Evolutionary conservation across 108 stramenopile genomes (phyloP).

Genomic region (Mayamaea pseudoterrestris): DNA sequence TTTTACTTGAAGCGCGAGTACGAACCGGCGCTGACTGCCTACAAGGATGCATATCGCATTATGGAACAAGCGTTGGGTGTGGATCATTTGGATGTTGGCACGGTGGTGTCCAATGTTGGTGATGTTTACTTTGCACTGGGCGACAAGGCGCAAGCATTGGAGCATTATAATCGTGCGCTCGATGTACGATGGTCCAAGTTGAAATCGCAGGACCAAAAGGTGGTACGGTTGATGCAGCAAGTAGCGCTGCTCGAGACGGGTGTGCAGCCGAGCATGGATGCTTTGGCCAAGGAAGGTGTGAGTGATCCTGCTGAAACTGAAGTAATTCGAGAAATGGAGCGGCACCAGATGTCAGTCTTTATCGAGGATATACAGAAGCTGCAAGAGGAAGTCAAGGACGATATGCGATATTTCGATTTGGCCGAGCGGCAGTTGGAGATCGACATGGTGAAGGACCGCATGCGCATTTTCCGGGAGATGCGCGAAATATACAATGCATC

Average conservation of each 20-base stretch:
- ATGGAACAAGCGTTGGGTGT: slow-evolving; percentile 29
- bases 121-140: slow-evolving; percentile 32
- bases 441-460: slow-evolving; percentile 31
- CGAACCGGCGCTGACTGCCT: slow-evolving; percentile 37
- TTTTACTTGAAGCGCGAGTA: slow-evolving; percentile 40
- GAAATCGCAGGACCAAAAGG: slow-evolving; percentile 25
- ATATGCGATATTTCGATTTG: slow-evolving; percentile 26
- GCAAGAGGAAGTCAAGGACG: slow-evolving; percentile 25
- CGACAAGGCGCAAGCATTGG: slow-evolving; percentile 1
- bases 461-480: slow-evolving; percentile 26
- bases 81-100: slow-evolving; percentile 48
- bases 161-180: slow-evolving; percentile 9
- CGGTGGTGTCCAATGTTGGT: slow-evolving; percentile 58
- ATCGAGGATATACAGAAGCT: slow-evolving; percentile 14
- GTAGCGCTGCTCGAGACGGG: slow-evolving; percentile 41
- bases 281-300: slow-evolving; percentile 10
- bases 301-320: not conserved
- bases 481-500: no score
- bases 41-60: slow-evolving; percentile 40
- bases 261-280: slow-evolving; percentile 6
- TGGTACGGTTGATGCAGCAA: slow-evolving; percentile 40
- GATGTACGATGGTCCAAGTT: slow-evolving; percentile 28
- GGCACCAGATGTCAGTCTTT: no score
- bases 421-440: slow-evolving; percentile 21
- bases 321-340: slow-evolving; percentile 3